Percentiles rank a stretch among this genome's conserved stretches.
phyloP scores from a whole-genome alignment of 176 grass and related monocot genomes.

The Rhynchospora breviuscula region DNA sequence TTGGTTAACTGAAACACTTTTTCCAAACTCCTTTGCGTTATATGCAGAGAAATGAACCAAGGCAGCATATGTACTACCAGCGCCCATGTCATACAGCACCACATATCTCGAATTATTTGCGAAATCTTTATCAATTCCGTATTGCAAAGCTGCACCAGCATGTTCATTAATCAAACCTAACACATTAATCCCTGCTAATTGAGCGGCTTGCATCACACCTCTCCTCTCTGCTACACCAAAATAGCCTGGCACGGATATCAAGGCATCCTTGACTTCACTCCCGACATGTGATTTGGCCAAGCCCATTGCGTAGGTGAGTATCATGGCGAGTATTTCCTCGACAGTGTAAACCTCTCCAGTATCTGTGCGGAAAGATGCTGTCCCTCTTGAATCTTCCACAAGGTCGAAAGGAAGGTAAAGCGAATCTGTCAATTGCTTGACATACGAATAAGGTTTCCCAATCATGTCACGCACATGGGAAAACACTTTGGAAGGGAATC shows the following conservation, averaged over 20 bases:
- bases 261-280: slow-evolving; percentile 62
- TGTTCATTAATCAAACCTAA: slow-evolving; percentile 92
- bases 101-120: slow-evolving; percentile 75
- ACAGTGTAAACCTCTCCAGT: slow-evolving; percentile 60
- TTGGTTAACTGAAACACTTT: slow-evolving; percentile 69
- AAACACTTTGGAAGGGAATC: slow-evolving; percentile 86
- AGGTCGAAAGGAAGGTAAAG: slow-evolving; percentile 87
- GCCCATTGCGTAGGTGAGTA: slow-evolving; percentile 64
- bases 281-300: slow-evolving; percentile 70
- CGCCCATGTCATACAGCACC: slow-evolving; percentile 93
- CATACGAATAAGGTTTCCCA: slow-evolving; percentile 61
- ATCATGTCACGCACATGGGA: slow-evolving; percentile 75
- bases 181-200: slow-evolving; percentile 82
- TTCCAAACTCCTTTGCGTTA: slow-evolving; percentile 77
- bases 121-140: slow-evolving; percentile 97
- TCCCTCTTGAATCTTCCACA: slow-evolving; percentile 71
- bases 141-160: slow-evolving; percentile 91
- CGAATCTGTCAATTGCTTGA: slow-evolving; percentile 37
- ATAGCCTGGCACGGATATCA: slow-evolving; percentile 80
- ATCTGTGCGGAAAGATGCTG: slow-evolving; percentile 51
- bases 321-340: slow-evolving; percentile 89
- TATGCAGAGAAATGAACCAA: slow-evolving; percentile 89
- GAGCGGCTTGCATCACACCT: slow-evolving; percentile 66
- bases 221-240: slow-evolving; percentile 86
- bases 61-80: slow-evolving; percentile 88